A percentile compares a stretch with the other conserved stretches of the same genome.
These are phyloP conservation scores for Paraphoma chrysanthemicola DNA, from an alignment of 2,329 filamentous ascomycete genomes.

Conservation along the genomic window DNA sequence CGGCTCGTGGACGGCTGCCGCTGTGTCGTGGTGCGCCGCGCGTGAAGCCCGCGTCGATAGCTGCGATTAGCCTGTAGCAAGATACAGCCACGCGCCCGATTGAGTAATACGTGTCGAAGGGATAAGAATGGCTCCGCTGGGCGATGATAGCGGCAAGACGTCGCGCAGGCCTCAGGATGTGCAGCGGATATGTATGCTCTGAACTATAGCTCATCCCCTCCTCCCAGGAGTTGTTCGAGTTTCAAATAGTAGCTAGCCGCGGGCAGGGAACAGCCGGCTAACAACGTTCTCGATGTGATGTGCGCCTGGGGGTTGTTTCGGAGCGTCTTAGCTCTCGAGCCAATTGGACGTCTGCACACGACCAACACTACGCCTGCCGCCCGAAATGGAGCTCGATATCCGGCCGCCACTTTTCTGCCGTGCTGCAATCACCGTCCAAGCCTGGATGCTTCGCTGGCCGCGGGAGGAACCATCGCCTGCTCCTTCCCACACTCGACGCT, in stretches of 20 bases:
- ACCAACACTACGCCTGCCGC: background rate
- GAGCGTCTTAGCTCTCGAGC: background rate
- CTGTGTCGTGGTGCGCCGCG: constrained; percentile 3
- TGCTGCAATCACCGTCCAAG: constrained; percentile 3
- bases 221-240: constrained; percentile 22
- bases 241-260: constrained; percentile 22
- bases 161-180: background rate
- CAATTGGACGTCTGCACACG: background rate
- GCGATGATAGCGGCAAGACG: background rate
- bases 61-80: constrained; percentile 7
- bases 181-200: background rate
- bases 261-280: constrained; percentile 16
- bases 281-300: constrained; percentile 2
- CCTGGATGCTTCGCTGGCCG: background rate
- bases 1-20: constrained; percentile 1
- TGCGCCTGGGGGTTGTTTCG: constrained; percentile 10
- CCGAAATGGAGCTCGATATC: background rate
- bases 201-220: background rate
- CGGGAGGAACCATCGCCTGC: constrained; percentile 5
- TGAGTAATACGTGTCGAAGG: constrained; percentile 2
- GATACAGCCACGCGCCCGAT: constrained; percentile 7
- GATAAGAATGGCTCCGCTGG: background rate
- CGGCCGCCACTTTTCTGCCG: constrained; percentile 1
- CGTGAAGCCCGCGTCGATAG: constrained; percentile 4
- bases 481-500: constrained; percentile 4